These are phyloP conservation scores for Porphyrellus cyaneotinctus DNA, from an alignment of 768 basidiomycete species.

Conservation along the genomic window DNA sequence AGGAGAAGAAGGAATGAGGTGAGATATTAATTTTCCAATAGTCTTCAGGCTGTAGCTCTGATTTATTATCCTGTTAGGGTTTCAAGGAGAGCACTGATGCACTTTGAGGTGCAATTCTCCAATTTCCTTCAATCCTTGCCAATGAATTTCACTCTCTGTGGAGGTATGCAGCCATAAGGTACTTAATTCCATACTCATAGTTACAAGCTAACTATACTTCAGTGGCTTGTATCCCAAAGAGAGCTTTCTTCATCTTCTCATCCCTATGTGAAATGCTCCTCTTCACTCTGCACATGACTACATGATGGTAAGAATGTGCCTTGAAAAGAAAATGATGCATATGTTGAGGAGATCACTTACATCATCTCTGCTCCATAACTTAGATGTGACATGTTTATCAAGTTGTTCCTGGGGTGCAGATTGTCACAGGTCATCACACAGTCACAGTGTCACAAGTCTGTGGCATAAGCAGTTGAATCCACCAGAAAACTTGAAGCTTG, in stretches of 20 bases:
- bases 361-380: too few species aligned
- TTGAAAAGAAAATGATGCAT: too few species aligned
- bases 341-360: too few species aligned
- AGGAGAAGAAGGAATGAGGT: constrained; percentile 40
- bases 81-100: constrained; percentile 58
- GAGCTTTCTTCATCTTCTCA: constrained; percentile 70
- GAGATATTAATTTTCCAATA: constrained; percentile 22
- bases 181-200: constrained; percentile 65
- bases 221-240: constrained; percentile 38
- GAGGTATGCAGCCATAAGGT: constrained; percentile 56
- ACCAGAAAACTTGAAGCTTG: too few species aligned
- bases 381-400: too few species aligned
- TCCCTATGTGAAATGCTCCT: constrained; percentile 79
- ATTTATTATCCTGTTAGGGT: constrained; percentile 35
- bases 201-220: constrained; percentile 9
- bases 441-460: too few species aligned
- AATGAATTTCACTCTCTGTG: constrained; percentile 67
- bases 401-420: too few species aligned
- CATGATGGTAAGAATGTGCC: too few species aligned
- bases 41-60: background rate
- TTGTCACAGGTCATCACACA: too few species aligned
- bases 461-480: too few species aligned
- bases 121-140: constrained; percentile 80
- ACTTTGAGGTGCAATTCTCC: constrained; percentile 65
- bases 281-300: constrained; percentile 71